Evolutionary conservation across 2,329 filamentous ascomycete species (phyloP).

Genomic region (Tolypocladium sp.): DNA sequence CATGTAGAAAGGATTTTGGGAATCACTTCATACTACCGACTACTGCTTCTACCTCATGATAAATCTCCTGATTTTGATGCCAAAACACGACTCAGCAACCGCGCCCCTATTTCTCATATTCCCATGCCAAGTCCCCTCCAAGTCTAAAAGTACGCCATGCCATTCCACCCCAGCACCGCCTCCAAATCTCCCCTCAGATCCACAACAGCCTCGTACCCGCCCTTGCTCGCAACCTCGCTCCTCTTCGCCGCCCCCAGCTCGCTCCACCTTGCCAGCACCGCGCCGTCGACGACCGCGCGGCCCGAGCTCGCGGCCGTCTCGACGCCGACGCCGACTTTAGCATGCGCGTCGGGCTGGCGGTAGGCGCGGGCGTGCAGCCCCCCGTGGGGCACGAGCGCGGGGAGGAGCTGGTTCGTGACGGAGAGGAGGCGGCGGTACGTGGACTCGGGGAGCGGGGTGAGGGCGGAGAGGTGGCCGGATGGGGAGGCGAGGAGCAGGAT

Average conservation of each 20-base stretch:
- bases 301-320: constrained; percentile 46
- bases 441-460: constrained; percentile 70
- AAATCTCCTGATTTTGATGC: not conserved
- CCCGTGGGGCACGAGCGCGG: constrained; percentile 64
- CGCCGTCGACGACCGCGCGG: constrained; percentile 68
- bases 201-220: constrained; percentile 56
- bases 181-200: constrained; percentile 64
- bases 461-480: constrained; percentile 66
- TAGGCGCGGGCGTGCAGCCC: constrained; percentile 80
- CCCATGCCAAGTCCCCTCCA: not conserved
- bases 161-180: constrained; percentile 51
- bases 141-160: constrained; percentile 45
- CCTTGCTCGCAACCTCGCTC: constrained; percentile 64
- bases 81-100: not conserved
- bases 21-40: no score
- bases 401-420: constrained; percentile 70
- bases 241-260: constrained; percentile 65
- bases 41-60: no score
- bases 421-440: constrained; percentile 77
- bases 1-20: not conserved
- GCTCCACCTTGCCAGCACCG: constrained; percentile 63
- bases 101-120: not conserved
- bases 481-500: constrained; percentile 61
- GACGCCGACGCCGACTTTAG: constrained; percentile 37
- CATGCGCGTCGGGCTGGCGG: constrained; percentile 44